A percentile compares a stretch with the other conserved stretches of the same genome.
These are phyloP conservation scores for Pythium aphanidermatum DNA, from an alignment of 352 stramenopile genomes.

Conservation along the genomic window DNA sequence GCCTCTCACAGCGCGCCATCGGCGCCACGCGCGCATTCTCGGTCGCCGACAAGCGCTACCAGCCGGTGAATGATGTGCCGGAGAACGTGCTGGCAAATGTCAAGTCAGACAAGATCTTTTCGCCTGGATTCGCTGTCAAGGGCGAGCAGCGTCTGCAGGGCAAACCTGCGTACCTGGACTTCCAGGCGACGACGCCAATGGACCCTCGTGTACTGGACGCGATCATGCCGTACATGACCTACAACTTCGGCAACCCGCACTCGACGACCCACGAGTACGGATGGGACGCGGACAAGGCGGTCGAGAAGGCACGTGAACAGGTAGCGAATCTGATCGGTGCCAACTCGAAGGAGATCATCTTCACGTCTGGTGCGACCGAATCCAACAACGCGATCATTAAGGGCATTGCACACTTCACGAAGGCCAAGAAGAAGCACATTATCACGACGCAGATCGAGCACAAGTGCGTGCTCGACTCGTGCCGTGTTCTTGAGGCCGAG, in stretches of 20 bases:
- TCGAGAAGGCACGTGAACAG: conserved; percentile 86
- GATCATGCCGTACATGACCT: conserved; percentile 98
- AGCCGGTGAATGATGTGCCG: conserved; percentile 70
- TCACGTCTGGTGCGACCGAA: conserved; percentile 98
- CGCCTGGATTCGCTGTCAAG: conserved; percentile 71
- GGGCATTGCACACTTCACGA: conserved; percentile 94
- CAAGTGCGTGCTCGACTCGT: conserved; percentile 98
- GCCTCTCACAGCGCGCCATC: conserved; percentile 3
- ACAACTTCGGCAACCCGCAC: conserved; percentile 97
- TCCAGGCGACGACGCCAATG: conserved; percentile 97
- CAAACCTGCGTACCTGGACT: conserved; percentile 92
- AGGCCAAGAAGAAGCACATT: conserved; percentile 96
- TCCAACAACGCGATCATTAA: conserved; percentile 99
- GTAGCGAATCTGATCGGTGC: conserved; percentile 94
- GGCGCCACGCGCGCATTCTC: conserved; percentile 16
- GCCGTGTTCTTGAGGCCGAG: conserved; percentile 94
- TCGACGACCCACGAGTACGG: conserved; percentile 98
- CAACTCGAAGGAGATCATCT: conserved; percentile 98
- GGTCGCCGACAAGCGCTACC: conserved; percentile 79
- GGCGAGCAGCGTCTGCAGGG: conserved; percentile 66
- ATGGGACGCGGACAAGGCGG: conserved; percentile 96
- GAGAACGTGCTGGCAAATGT: conserved; percentile 84
- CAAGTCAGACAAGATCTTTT: conserved; percentile 75
- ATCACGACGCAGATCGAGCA: conserved; percentile 98
- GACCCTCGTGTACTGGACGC: conserved; percentile 98